Percentiles rank a stretch among this genome's conserved stretches.
Conservation (phyloP, 2,329 filamentous ascomycete species). For the Fusarium hainanense region DNA sequence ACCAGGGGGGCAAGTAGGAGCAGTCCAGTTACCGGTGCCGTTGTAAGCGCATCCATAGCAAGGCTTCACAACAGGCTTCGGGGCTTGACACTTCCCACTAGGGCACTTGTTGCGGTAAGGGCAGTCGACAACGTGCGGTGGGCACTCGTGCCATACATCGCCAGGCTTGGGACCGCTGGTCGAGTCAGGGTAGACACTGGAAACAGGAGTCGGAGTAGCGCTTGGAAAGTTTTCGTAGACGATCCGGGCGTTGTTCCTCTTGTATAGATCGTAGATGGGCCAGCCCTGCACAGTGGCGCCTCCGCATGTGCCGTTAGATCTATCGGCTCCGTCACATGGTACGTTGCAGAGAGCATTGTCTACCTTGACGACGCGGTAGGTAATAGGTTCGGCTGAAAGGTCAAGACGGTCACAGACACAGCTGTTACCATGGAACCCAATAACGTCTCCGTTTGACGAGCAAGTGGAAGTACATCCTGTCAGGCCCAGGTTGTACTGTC, state of each 20-base stretch:
- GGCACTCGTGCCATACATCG: slow-evolving; percentile 36
- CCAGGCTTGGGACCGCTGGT: slow-evolving; percentile 19
- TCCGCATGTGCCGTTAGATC: slow-evolving; percentile 32
- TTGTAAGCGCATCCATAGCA: slow-evolving; percentile 27
- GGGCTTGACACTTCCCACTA: slow-evolving; percentile 14
- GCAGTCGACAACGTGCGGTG: slow-evolving; percentile 30
- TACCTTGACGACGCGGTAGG: slow-evolving; percentile 29
- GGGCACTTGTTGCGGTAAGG: slow-evolving; percentile 36
- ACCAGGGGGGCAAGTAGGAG: slow-evolving; percentile 31
- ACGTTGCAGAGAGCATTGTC: slow-evolving; percentile 30
- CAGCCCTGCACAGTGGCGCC: slow-evolving; percentile 27
- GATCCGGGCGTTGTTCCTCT: slow-evolving; percentile 31
- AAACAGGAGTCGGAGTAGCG: slow-evolving; percentile 15
- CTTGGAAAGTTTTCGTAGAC: slow-evolving; percentile 20
- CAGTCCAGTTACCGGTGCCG: slow-evolving; percentile 33
- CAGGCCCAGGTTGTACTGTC: slow-evolving; percentile 17
- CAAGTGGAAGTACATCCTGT: slow-evolving; percentile 24
- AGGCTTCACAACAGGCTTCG: slow-evolving; percentile 24
- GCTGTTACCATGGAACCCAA: slow-evolving; percentile 27
- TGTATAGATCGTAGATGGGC: slow-evolving; percentile 38
- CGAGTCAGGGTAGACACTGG: slow-evolving; percentile 4
- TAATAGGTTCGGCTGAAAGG: slow-evolving; percentile 21
- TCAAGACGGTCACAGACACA: slow-evolving; percentile 39
- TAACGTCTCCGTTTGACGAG: slow-evolving; percentile 36
- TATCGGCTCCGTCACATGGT: slow-evolving; percentile 33